Evolutionary conservation across 805 yeast species (phyloP).

Genomic region (Wickerhamiella galacta): DNA sequence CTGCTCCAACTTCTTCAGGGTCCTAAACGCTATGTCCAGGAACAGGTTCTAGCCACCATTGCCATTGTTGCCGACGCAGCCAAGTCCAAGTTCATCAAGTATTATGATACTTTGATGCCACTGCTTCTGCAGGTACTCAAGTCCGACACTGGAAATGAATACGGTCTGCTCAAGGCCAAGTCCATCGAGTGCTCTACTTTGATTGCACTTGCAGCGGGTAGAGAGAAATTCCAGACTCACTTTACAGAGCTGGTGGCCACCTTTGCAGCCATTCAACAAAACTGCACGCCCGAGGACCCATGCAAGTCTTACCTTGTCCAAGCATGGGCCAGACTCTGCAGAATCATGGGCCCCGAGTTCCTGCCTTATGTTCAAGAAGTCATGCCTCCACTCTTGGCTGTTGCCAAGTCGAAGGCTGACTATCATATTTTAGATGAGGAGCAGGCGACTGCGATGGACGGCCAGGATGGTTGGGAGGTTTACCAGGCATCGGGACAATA

Average conservation of each 20-base stretch:
- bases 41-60: slow-evolving; percentile 90
- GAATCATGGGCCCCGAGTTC: slow-evolving; percentile 70
- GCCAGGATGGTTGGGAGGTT: slow-evolving; percentile 90
- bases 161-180: slow-evolving; percentile 70
- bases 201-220: slow-evolving; percentile 89
- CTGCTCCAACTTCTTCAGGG: slow-evolving; percentile 62
- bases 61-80: slow-evolving; percentile 95
- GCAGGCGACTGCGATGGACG: slow-evolving; percentile 65
- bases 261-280: slow-evolving; percentile 50
- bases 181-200: slow-evolving; percentile 91
- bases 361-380: slow-evolving; percentile 70
- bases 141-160: slow-evolving; percentile 63
- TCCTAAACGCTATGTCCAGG: slow-evolving; percentile 87
- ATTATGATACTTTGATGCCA: slow-evolving; percentile 91
- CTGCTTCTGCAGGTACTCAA: slow-evolving; percentile 60
- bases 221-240: slow-evolving; percentile 66
- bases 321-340: slow-evolving; percentile 92
- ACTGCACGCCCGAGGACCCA: slow-evolving; percentile 59
- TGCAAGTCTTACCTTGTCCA: slow-evolving; percentile 74
- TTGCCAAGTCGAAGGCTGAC: slow-evolving; percentile 84
- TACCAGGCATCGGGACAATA: slow-evolving; percentile 81
- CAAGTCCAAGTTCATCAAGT: slow-evolving; percentile 68
- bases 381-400: slow-evolving; percentile 70
- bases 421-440: slow-evolving; percentile 76
- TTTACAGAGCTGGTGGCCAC: slow-evolving; percentile 56